Percentiles rank a stretch among this genome's conserved stretches.
Evolutionary conservation across 2,329 filamentous ascomycete species (phyloP).

Genomic region (Sporothrix inflata): DNA sequence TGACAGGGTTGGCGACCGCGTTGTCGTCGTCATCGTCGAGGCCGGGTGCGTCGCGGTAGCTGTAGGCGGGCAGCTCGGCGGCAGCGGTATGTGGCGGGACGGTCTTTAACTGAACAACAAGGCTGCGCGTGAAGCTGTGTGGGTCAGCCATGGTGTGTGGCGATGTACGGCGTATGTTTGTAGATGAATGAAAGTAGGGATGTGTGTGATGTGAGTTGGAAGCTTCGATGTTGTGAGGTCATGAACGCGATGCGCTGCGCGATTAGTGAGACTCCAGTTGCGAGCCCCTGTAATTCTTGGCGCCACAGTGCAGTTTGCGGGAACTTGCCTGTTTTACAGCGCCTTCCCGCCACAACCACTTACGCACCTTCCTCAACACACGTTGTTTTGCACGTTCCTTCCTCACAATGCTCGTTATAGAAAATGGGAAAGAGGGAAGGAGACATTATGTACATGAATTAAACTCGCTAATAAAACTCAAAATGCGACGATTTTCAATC

Average conservation of each 20-base stretch:
- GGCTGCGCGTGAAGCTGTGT: conserved; percentile 35
- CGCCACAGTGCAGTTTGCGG: neutral
- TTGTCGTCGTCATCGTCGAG: neutral
- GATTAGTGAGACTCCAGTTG: neutral
- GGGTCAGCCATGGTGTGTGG: conserved; percentile 30
- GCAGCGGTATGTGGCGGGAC: conserved; percentile 8
- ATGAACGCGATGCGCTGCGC: neutral
- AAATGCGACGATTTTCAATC: neutral
- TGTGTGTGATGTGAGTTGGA: neutral
- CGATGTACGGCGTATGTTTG: neutral
- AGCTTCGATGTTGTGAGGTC: neutral
- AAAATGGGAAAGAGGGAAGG: neutral
- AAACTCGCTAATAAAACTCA: neutral
- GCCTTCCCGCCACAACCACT: neutral
- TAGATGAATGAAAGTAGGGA: neutral
- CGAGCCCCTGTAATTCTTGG: neutral
- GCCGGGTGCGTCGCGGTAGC: conserved; percentile 44
- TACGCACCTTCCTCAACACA: neutral
- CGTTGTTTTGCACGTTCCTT: neutral
- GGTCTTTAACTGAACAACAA: conserved; percentile 35
- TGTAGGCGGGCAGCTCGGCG: conserved; percentile 54
- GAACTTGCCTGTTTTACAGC: neutral
- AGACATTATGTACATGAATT: neutral
- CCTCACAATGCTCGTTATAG: neutral
- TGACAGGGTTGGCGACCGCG: neutral